Evolutionary conservation across 352 stramenopile species (phyloP).

Genomic region (Globisporangium ultimum): DNA sequence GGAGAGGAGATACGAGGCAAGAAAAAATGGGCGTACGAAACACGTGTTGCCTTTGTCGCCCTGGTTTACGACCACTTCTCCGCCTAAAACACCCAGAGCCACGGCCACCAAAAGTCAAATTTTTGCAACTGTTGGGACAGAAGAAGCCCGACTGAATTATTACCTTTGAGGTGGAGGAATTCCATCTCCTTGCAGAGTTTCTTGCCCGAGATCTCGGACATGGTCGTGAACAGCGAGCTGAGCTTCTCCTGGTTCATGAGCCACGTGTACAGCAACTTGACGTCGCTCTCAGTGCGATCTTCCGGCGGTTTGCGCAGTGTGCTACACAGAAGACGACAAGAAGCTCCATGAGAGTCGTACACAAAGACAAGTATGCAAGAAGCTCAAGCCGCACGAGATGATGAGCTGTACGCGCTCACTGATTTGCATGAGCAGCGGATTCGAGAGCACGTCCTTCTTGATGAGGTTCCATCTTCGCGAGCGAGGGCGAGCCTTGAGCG

Average conservation of each 20-base stretch:
- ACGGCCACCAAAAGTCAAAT: too few species aligned
- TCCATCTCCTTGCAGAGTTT: conserved; percentile 88
- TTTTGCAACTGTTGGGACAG: too few species aligned
- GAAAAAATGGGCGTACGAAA: conserved; percentile 41
- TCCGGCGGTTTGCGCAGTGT: conserved; percentile 60
- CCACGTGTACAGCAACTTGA: conserved; percentile 78
- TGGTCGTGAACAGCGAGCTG: conserved; percentile 82
- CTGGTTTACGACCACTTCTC: conserved; percentile 77
- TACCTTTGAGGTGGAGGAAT: conserved; percentile 59
- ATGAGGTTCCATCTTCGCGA: conserved; percentile 18
- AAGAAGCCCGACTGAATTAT: too few species aligned
- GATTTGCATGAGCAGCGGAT: conserved; percentile 53
- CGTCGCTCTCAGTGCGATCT: conserved; percentile 67
- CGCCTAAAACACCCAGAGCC: conserved; percentile 12
- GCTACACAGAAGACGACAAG: conserved; percentile 16
- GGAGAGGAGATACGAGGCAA: too few species aligned
- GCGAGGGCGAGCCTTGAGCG: neutral
- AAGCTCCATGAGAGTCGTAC: neutral
- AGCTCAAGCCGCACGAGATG: conserved; percentile 39
- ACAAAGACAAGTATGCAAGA: neutral
- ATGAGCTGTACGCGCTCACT: conserved; percentile 63
- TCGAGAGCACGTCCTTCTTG: conserved; percentile 29
- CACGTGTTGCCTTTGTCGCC: conserved; percentile 84
- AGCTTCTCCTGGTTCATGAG: conserved; percentile 87
- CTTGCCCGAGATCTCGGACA: conserved; percentile 81